A percentile compares a stretch with the other conserved stretches of the same genome.
Evolutionary conservation across 805 yeast genomes (phyloP).

Genomic region (Starmerella davenportii): DNA sequence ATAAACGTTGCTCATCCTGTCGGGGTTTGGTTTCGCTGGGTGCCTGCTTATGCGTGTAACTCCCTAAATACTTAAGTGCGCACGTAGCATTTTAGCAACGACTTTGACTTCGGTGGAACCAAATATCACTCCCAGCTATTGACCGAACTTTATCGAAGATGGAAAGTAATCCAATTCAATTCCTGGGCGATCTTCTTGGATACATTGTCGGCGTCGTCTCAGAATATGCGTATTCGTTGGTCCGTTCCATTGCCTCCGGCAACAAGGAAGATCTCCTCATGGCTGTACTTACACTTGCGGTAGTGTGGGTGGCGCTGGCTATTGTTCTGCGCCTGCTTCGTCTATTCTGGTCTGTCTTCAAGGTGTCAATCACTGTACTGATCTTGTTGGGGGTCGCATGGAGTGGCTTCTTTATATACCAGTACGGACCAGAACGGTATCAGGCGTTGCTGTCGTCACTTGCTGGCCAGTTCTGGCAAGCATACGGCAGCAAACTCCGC

Average conservation of each 20-base stretch:
- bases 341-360: slow-evolving; percentile 14
- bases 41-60: no score
- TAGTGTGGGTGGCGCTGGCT: slow-evolving; percentile 17
- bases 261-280: slow-evolving; percentile 7
- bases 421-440: background rate
- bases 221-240: slow-evolving; percentile 6
- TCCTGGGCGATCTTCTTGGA: slow-evolving; percentile 2
- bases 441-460: background rate
- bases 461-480: background rate
- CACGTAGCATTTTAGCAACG: no score
- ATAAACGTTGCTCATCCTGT: no score
- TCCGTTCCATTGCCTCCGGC: slow-evolving; percentile 9
- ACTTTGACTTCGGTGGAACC: no score
- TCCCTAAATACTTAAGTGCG: no score
- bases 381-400: slow-evolving; percentile 4
- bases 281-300: slow-evolving; percentile 13
- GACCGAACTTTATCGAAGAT: no score
- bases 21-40: no score
- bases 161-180: background rate
- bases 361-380: slow-evolving; percentile 11
- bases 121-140: no score
- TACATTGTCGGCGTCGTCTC: slow-evolving; percentile 5
- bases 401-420: background rate
- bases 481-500: background rate
- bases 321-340: slow-evolving; percentile 16